Evolutionary conservation across 805 yeast genomes (phyloP).

Genomic region (Teunomyces lycoperdinae): DNA sequence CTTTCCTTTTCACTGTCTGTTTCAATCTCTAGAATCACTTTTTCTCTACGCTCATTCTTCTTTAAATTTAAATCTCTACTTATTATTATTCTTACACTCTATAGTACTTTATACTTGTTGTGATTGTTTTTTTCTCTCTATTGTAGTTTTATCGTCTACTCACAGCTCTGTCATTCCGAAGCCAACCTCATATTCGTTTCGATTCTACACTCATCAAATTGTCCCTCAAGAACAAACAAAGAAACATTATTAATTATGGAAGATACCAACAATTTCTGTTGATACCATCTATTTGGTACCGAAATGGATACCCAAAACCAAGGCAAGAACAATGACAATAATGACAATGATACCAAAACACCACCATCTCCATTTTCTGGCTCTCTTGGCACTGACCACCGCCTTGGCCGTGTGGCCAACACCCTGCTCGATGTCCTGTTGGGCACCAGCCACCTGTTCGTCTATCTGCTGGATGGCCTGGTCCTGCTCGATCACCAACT

Average conservation of each 20-base stretch:
- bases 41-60: too few species aligned
- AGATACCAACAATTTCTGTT: neutral
- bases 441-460: conserved; percentile 77
- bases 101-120: too few species aligned
- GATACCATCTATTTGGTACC: conserved; percentile 22
- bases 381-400: conserved; percentile 79
- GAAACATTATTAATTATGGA: conserved; percentile 1
- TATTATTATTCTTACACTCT: too few species aligned
- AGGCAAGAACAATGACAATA: conserved; percentile 61
- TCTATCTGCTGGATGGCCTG: conserved; percentile 80
- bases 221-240: neutral
- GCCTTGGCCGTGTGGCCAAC: conserved; percentile 93
- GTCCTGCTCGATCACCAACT: conserved; percentile 93
- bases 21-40: too few species aligned
- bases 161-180: too few species aligned
- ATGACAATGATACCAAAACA: conserved; percentile 64
- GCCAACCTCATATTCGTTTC: too few species aligned
- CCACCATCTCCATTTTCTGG: conserved; percentile 89
- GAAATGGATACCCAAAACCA: conserved; percentile 64
- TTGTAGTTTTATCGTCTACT: too few species aligned
- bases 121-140: too few species aligned
- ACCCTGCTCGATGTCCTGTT: conserved; percentile 89
- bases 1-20: too few species aligned
- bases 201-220: too few species aligned
- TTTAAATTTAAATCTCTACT: too few species aligned